Evolutionary conservation across 331 rosid species (phyloP), one percentile per base, ranked within the genome.

Genomic region (Rhamnella rubrinervis): DNA sequence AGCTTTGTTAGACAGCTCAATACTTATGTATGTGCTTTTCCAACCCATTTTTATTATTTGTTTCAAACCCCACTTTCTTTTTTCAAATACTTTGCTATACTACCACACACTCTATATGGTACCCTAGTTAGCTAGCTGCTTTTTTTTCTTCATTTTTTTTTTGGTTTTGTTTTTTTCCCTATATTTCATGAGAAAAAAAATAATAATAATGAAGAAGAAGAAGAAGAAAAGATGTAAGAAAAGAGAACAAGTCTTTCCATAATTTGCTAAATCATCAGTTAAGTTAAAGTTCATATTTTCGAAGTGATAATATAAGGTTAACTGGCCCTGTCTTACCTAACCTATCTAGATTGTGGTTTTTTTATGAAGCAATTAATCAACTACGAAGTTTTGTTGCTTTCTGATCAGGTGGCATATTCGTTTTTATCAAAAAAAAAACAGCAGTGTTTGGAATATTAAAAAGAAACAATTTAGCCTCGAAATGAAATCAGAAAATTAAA

Each of bases 1-100:
- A 89, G 98, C 88, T 92, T 92, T 80, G 91, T 92, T 15, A 87
- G 98, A 18, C 98, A 92, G 74, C 96, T 92, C 61, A 92, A 92
- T 75, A 89, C 98, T n/a, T 92, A 89, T 18, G 98, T 92, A 87
- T 23, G 97, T 87, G 20, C n/a, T 21, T n/a, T 59, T 21, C 50
- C 5, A 17, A 51, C 19, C 41, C 53, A 23, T 23, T 63, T 19
- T 4, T n/a, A 26, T 3, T 26, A 26, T 26, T 26, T 46, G 4
- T 37, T 20, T 37, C 4, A 0, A 18, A 4, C 21, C 20, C 6
- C 0, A 40, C 23, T 44, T 44, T 44, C 13, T 8, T 2, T n/a
- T 21, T 51, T 20, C 41, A 41, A 57, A 10, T 26, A n/a, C 18
- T 20, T 67, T n/a, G 35, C 40, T 20, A 8, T 35, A 8, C 39